Evolutionary conservation across 2,329 filamentous ascomycete species (phyloP), one percentile per base, ranked within the genome.

Genomic region (Rutstroemia sp.): DNA sequence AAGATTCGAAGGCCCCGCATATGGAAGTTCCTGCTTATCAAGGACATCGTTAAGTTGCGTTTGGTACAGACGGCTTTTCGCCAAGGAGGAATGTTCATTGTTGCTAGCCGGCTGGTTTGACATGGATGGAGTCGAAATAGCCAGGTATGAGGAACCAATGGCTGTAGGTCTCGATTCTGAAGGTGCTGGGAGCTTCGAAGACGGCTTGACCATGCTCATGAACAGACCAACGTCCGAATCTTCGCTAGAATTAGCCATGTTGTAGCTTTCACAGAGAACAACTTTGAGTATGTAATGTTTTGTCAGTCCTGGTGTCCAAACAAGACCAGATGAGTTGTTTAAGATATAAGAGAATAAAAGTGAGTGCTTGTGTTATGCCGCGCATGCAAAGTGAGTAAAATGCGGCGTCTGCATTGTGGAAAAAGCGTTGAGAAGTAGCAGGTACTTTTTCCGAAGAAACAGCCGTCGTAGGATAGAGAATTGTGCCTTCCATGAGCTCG

Each of bases 241-340:
- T 51, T 56, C 53, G 53, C 47, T 56, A 7, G 38, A n/a, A 14
- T 51, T 39, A 41, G 39, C 51, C 51, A 54, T 54, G 30, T 34
- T 39, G 30, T 48, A 54, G 21, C 51, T 34, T 54, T 8, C 30
- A 23, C 5, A 48, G 42, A 49, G 46, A 19, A 39, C n/a, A 4
- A 19, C 25, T 10, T 16, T 54, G 12, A 34, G 23, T 46, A 27
- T 9, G 50, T 55, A n/a, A 49, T 50, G 18, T 34, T 39, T 39
- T 37, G 12, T 25, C 44, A 25, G 30, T 44, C 21, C 9, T 45
- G n/a, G 10, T 51, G 51, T 56, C 53, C 53, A 56, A 56, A 37
- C 19, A 19, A 44, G 41, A 27, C 23, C 16, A 38, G 27, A 41
- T 12, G 5, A 23, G n/a, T 34, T 23, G 37, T 19, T 25, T 27